Conservation (phyloP, 2,329 filamentous ascomycete genomes). For the Nemania sp. region DNA sequence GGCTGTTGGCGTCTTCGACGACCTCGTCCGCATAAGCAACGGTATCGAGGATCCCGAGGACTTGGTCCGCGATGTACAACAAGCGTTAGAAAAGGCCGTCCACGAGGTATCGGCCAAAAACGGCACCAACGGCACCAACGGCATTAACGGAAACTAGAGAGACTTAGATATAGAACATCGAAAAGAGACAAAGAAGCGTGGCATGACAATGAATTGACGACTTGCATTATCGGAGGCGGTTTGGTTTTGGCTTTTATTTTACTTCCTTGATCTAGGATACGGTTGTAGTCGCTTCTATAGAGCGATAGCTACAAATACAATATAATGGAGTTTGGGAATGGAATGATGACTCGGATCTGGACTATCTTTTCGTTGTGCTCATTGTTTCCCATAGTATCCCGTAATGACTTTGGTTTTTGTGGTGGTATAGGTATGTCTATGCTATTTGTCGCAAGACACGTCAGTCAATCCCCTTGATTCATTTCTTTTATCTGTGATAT, state of each 20-base stretch:
- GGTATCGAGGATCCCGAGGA: conserved; percentile 93
- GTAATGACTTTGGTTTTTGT: too few species aligned
- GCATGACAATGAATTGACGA: conserved; percentile 11
- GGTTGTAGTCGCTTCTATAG: background rate
- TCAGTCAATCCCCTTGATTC: too few species aligned
- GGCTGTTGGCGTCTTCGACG: conserved; percentile 92
- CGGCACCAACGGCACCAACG: conserved; percentile 37
- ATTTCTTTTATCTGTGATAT: too few species aligned
- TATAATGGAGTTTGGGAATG: conserved; percentile 12
- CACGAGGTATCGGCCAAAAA: conserved; percentile 33
- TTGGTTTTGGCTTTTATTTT: background rate
- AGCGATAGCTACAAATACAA: conserved; percentile 11
- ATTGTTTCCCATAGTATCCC: background rate
- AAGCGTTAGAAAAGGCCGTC: conserved; percentile 83
- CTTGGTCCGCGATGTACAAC: conserved; percentile 82
- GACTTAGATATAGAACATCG: conserved; percentile 21
- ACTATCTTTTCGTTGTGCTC: background rate
- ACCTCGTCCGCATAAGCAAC: conserved; percentile 92
- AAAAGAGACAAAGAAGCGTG: background rate
- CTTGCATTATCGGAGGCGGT: conserved; percentile 19
- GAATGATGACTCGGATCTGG: background rate
- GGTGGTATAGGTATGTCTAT: too few species aligned
- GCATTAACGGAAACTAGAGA: conserved; percentile 40
- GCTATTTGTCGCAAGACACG: too few species aligned
- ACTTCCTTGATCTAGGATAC: conserved; percentile 3